These are phyloP conservation scores for Drechslera avenae DNA, from an alignment of 2,329 filamentous ascomycete species.

Conservation along the genomic window DNA sequence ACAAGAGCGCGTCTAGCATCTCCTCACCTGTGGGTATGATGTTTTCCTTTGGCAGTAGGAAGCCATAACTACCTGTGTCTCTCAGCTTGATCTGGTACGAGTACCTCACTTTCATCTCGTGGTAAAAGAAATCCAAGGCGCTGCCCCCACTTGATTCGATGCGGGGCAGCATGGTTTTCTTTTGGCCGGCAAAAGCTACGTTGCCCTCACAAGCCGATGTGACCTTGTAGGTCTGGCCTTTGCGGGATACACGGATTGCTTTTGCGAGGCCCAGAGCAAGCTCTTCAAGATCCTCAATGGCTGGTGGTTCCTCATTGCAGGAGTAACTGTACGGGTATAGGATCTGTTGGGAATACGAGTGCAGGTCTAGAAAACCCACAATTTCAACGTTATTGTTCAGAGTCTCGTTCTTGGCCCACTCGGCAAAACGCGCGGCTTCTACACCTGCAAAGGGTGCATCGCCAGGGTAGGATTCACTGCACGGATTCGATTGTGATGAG, in stretches of 20 bases:
- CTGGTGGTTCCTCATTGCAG: slow-evolving; percentile 77
- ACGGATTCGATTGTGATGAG: slow-evolving; percentile 77
- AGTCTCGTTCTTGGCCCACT: slow-evolving; percentile 83
- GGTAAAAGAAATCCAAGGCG: slow-evolving; percentile 94
- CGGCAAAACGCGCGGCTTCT: slow-evolving; percentile 75
- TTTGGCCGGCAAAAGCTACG: slow-evolving; percentile 51
- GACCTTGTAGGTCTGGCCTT: slow-evolving; percentile 69
- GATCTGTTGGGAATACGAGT: slow-evolving; percentile 94
- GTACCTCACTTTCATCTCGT: slow-evolving; percentile 79
- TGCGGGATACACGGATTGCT: slow-evolving; percentile 79
- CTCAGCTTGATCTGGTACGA: slow-evolving; percentile 94
- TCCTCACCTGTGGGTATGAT: slow-evolving; percentile 92
- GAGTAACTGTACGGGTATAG: slow-evolving; percentile 91
- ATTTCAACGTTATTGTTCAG: slow-evolving; percentile 73
- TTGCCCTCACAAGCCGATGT: slow-evolving; percentile 87
- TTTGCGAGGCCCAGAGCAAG: slow-evolving; percentile 86
- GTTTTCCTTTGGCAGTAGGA: slow-evolving; percentile 82
- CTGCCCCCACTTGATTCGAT: slow-evolving; percentile 82
- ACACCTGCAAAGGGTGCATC: slow-evolving; percentile 80
- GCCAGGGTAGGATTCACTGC: slow-evolving; percentile 88
- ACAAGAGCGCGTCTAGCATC: slow-evolving; percentile 79
- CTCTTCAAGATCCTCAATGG: slow-evolving; percentile 89
- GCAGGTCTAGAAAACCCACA: slow-evolving; percentile 85
- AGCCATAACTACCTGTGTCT: slow-evolving; percentile 93
- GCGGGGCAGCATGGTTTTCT: slow-evolving; percentile 52